Percentiles rank a stretch among this genome's conserved stretches.
phyloP scores from a whole-genome alignment of 352 stramenopile species.

The Pythium inflatum region DNA sequence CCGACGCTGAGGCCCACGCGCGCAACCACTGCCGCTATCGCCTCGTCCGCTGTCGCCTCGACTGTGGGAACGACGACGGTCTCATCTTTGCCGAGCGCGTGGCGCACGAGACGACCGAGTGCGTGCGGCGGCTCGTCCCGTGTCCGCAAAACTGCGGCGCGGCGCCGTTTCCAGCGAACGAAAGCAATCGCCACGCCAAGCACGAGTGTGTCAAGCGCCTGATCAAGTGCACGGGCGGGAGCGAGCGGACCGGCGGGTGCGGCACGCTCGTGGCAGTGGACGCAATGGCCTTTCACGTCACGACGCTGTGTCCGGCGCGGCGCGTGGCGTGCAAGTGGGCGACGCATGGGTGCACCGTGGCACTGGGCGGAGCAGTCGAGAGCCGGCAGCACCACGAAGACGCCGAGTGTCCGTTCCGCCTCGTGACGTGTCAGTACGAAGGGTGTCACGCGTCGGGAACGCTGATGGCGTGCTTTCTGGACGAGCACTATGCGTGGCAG shows the following conservation, averaged over 20 bases:
- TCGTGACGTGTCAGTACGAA: conserved; percentile 49
- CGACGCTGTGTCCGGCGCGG: conserved; percentile 51
- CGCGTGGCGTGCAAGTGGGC: conserved; percentile 59
- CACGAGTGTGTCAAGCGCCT: conserved; percentile 63
- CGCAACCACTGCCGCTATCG: conserved; percentile 66
- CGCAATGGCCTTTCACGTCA: conserved; percentile 65
- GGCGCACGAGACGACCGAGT: conserved; percentile 55
- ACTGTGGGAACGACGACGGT: conserved; percentile 38
- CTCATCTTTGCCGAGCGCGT: conserved; percentile 53
- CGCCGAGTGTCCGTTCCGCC: conserved; percentile 58
- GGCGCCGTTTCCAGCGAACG: conserved; percentile 48
- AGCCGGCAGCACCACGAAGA: conserved; percentile 61
- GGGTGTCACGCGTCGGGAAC: conserved; percentile 52
- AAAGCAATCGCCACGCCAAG: conserved; percentile 43
- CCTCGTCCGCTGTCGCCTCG: conserved; percentile 47
- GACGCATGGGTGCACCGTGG: conserved; percentile 46
- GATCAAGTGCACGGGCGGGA: conserved; percentile 41
- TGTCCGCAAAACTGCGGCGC: conserved; percentile 46
- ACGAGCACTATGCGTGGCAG: conserved; percentile 73
- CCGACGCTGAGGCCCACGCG: conserved; percentile 46
- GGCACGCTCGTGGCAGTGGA: conserved; percentile 48
- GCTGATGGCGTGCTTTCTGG: conserved; percentile 53
- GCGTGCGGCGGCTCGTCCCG: conserved; percentile 45
- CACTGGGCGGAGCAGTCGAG: conserved; percentile 44
- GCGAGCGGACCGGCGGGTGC: conserved; percentile 41